Evolutionary conservation across 108 stramenopile genomes (phyloP).

Genomic region (Nitzschia inconspicua): DNA sequence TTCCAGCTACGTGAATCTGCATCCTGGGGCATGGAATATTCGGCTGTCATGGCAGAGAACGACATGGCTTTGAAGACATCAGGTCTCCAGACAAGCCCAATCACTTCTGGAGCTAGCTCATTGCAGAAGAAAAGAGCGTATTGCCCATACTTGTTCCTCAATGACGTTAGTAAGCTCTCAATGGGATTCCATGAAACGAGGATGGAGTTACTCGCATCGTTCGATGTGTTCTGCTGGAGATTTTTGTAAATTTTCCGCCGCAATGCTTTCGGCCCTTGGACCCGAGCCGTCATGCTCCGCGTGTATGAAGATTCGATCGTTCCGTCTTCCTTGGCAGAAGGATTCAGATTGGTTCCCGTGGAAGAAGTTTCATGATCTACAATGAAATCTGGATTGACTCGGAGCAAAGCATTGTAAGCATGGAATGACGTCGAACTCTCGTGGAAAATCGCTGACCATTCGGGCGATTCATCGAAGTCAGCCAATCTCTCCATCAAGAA

Average conservation of each 20-base stretch:
- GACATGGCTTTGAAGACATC: conserved; percentile 37
- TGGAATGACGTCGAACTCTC: conserved; percentile 64
- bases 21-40: conserved; percentile 51
- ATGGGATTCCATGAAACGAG: conserved; percentile 66
- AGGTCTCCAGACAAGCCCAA: conserved; percentile 79
- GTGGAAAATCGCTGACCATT: conserved; percentile 66
- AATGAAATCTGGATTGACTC: conserved; percentile 57
- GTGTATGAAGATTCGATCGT: conserved; percentile 48
- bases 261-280: conserved; percentile 60
- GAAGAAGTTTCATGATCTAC: conserved; percentile 70
- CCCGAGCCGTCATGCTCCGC: conserved; percentile 47
- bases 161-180: conserved; percentile 39
- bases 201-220: conserved; percentile 24
- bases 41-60: conserved; percentile 71
- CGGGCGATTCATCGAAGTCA: conserved; percentile 17
- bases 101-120: conserved; percentile 67
- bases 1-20: conserved; percentile 40
- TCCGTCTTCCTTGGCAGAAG: conserved; percentile 6
- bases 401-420: conserved; percentile 72
- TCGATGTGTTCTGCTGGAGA: conserved; percentile 16
- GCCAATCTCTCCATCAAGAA: conserved; percentile 43
- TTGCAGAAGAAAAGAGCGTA: conserved; percentile 84
- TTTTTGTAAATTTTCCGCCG: conserved; percentile 73
- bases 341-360: conserved; percentile 26
- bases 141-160: conserved; percentile 54